A percentile compares a stretch with the other conserved stretches of the same genome.
Conservation (phyloP, 306 rosid genomes). For the Cucumis melo region DNA sequence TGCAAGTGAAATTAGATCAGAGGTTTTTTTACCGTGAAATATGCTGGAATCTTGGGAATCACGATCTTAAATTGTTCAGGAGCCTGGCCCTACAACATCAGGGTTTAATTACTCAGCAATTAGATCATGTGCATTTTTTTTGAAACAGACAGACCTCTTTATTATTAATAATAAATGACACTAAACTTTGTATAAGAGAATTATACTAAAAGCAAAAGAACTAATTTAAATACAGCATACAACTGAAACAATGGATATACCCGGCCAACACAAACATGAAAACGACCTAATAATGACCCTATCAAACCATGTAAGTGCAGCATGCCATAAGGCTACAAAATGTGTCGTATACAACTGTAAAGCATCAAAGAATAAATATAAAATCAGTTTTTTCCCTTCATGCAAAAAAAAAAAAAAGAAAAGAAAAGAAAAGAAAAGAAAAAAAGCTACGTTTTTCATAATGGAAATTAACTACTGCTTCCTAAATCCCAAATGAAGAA, state of each 20-base stretch:
- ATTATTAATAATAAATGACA: no score
- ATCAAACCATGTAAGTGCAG: background rate
- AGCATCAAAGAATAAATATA: background rate
- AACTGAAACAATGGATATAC: no score
- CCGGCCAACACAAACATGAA: no score
- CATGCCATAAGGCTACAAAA: background rate
- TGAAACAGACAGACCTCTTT: no score
- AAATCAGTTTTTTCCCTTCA: background rate
- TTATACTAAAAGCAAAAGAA: no score
- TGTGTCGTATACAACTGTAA: background rate
- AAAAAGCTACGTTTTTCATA: background rate
- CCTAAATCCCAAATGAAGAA: background rate
- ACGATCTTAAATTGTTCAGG: constrained; percentile 58
- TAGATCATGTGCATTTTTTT: background rate
- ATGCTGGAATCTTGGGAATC: constrained; percentile 60
- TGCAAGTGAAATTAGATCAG: background rate
- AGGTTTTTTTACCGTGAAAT: constrained; percentile 47
- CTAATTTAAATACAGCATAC: no score
- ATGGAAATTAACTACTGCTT: background rate
- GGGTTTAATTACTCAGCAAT: background rate
- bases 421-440: no score
- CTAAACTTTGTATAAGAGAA: no score
- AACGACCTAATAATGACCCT: no score
- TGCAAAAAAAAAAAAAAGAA: background rate
- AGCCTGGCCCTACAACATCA: constrained; percentile 37